Percentiles rank a stretch among this genome's conserved stretches.
Evolutionary conservation across 2,329 filamentous ascomycete genomes (phyloP).

Genomic region (Mycosphaerella arachidis): DNA sequence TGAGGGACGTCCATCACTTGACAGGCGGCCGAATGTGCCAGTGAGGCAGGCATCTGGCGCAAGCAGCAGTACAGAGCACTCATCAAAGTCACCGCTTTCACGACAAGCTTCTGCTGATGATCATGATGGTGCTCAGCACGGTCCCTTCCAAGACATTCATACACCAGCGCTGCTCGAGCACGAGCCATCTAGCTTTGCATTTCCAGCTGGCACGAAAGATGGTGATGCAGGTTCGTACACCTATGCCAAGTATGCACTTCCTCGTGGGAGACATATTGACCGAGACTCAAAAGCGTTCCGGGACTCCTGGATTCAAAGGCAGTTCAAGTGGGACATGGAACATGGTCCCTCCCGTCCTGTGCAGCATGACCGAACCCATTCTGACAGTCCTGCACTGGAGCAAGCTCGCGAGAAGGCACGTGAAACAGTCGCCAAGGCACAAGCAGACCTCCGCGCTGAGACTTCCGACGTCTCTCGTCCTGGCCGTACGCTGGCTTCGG

Average conservation of each 20-base stretch:
- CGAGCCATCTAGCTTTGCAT: neutral
- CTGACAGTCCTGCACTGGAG: conserved; percentile 9
- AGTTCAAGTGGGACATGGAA: conserved; percentile 58
- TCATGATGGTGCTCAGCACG: neutral
- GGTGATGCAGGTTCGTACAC: conserved; percentile 62
- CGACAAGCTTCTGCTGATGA: conserved; percentile 40
- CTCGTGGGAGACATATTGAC: conserved; percentile 74
- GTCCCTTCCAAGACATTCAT: neutral
- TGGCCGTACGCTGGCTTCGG: conserved; percentile 14
- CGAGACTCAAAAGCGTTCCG: conserved; percentile 59
- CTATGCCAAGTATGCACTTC: conserved; percentile 78
- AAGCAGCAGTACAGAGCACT: conserved; percentile 25
- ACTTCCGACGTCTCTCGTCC: conserved; percentile 13
- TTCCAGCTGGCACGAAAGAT: conserved; percentile 10
- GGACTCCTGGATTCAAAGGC: conserved; percentile 43
- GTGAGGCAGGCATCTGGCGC: conserved; percentile 23
- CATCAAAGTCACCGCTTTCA: conserved; percentile 22
- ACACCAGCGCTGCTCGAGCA: neutral
- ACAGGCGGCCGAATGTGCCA: conserved; percentile 19
- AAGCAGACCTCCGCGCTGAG: neutral
- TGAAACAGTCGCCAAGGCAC: neutral
- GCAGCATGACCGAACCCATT: conserved; percentile 19
- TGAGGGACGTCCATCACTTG: conserved; percentile 30
- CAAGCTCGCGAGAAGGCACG: neutral
- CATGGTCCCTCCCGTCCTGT: conserved; percentile 4